These are phyloP conservation scores for Dipteronia sinensis DNA, from an alignment of 345 rosid genomes.

Conservation along the genomic window DNA sequence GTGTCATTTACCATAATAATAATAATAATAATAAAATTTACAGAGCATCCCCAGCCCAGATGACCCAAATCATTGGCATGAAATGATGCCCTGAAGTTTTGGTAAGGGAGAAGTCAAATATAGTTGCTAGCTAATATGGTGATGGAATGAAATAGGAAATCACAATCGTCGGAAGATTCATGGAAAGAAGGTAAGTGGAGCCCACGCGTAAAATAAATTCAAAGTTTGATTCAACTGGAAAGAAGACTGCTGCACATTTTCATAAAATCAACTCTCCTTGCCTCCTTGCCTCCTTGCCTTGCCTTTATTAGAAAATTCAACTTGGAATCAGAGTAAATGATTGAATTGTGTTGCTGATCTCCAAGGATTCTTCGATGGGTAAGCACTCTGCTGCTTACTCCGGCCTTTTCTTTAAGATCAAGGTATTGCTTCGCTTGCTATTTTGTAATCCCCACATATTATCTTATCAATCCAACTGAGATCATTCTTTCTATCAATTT, in stretches of 20 bases:
- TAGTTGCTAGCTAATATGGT: too few relatives aligned
- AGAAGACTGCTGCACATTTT: not conserved
- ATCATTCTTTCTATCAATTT: not conserved
- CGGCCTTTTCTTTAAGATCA: constrained; percentile 37
- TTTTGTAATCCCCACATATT: too few relatives aligned
- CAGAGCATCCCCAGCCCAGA: too few relatives aligned
- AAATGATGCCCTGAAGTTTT: too few relatives aligned
- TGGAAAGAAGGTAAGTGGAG: constrained; percentile 10
- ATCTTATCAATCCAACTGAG: not conserved
- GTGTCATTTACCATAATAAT: too few relatives aligned
- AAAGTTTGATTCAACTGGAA: not conserved
- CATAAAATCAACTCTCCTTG: not conserved
- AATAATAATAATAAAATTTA: too few relatives aligned
- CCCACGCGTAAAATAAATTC: constrained; percentile 23
- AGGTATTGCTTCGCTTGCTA: constrained; percentile 27
- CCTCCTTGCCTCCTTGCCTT: too few relatives aligned
- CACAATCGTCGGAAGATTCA: constrained; percentile 24
- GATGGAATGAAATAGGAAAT: not conserved
- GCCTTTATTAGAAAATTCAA: too few relatives aligned
- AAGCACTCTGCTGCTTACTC: constrained; percentile 33
- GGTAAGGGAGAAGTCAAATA: not conserved
- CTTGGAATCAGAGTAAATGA: too few relatives aligned
- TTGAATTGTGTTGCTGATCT: too few relatives aligned
- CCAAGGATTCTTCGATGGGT: constrained; percentile 28
- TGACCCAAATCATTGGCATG: too few relatives aligned